These are phyloP conservation scores for Carpinus viminea DNA, from an alignment of 306 rosid species.

Conservation along the genomic window DNA sequence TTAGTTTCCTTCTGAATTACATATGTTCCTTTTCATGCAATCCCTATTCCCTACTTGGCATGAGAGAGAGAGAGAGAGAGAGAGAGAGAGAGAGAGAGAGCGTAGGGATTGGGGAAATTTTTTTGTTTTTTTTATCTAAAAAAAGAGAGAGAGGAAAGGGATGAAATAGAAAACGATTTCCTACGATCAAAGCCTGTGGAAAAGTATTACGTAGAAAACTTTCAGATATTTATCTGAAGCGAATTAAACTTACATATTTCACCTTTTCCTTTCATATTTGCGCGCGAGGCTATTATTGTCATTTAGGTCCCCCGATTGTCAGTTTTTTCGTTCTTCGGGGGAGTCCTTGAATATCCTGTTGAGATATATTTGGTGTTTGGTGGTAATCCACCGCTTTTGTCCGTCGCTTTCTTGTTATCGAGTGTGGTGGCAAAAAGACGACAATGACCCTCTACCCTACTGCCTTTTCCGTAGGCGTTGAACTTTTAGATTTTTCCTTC, in stretches of 20 bases:
- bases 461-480: not conserved
- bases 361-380: conserved; percentile 12
- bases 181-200: conserved; percentile 18
- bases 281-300: conserved; percentile 47
- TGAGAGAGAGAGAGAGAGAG: conserved; percentile 2
- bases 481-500: not conserved
- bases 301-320: conserved; percentile 20
- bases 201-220: conserved; percentile 25
- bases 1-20: conserved; percentile 12
- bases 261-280: not conserved
- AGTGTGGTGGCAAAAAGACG: conserved; percentile 40
- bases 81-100: conserved; percentile 3
- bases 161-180: conserved; percentile 23
- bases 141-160: not conserved
- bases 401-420: conserved; percentile 18
- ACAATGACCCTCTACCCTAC: conserved; percentile 35
- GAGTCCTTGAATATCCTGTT: conserved; percentile 1
- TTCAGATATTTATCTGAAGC: conserved; percentile 3
- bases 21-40: not conserved
- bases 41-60: conserved; percentile 7
- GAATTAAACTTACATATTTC: not conserved
- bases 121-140: too few relatives aligned
- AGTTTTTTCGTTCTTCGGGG: not conserved
- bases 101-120: not conserved
- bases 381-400: not conserved